These are phyloP conservation scores for Lyophyllum atratum DNA, from an alignment of 768 basidiomycete genomes.

Conservation along the genomic window DNA sequence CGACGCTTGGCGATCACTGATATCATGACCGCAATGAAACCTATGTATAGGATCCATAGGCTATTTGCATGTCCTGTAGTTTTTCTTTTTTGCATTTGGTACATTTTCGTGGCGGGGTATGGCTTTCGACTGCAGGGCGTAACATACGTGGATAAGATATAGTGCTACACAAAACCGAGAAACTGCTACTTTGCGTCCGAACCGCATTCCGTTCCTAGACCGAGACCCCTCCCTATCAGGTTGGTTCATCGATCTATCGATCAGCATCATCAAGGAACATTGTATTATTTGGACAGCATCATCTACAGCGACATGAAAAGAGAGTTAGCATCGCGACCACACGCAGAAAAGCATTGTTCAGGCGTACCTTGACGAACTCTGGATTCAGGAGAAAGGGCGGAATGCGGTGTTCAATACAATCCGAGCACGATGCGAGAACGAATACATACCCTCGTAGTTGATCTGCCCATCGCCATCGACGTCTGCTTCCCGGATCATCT, in stretches of 20 bases:
- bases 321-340: background rate
- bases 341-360: constrained; percentile 2
- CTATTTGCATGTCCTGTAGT: too few relatives aligned
- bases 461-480: constrained; percentile 94
- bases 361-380: constrained; percentile 77
- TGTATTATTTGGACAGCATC: constrained; percentile 68
- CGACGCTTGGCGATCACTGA: too few relatives aligned
- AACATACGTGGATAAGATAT: constrained; percentile 22
- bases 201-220: constrained; percentile 4
- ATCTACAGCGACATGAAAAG: constrained; percentile 43
- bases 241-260: constrained; percentile 5
- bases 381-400: constrained; percentile 4
- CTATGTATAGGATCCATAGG: too few relatives aligned
- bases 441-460: constrained; percentile 71
- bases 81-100: too few relatives aligned
- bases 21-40: too few relatives aligned
- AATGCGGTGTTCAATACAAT: constrained; percentile 4
- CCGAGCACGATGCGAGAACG: background rate
- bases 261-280: constrained; percentile 1
- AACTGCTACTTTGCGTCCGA: background rate
- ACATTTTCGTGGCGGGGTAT: background rate
- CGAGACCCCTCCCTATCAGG: background rate
- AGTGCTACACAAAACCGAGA: constrained; percentile 9
- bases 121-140: background rate
- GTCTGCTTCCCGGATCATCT: constrained; percentile 98